Percentiles rank a stretch among this genome's conserved stretches.
Conservation (phyloP, 495 filamentous ascomycete species). For the Hyaloscypha bicolor region DNA sequence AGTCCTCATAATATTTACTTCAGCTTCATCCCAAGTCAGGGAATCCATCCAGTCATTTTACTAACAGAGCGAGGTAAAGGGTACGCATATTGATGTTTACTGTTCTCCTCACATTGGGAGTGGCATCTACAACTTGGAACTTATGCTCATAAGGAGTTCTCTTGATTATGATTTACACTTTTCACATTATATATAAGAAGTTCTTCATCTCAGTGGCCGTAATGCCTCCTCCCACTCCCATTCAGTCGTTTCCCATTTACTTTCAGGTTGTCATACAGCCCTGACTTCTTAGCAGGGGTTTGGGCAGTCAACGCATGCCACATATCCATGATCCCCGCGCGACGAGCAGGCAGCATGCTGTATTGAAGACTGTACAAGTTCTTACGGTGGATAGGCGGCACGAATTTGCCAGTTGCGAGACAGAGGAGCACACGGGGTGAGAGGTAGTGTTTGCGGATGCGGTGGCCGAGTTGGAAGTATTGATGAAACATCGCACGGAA, state of each 20-base stretch:
- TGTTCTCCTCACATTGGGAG: too few species aligned
- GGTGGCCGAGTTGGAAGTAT: constrained; percentile 91
- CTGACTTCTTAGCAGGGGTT: constrained; percentile 7
- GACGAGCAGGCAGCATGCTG: constrained; percentile 87
- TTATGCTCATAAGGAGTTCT: neutral
- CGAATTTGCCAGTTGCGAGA: constrained; percentile 85
- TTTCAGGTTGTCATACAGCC: constrained; percentile 11
- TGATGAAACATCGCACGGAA: constrained; percentile 92
- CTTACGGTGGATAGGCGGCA: constrained; percentile 87
- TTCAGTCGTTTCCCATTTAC: constrained; percentile 28
- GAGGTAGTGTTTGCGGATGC: constrained; percentile 93
- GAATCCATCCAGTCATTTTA: too few species aligned
- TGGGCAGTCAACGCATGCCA: constrained; percentile 72
- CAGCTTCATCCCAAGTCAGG: too few species aligned
- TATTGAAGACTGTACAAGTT: constrained; percentile 98
- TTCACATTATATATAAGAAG: neutral
- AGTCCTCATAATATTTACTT: too few species aligned
- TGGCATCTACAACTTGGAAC: neutral
- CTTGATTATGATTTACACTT: neutral
- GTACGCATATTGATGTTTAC: too few species aligned
- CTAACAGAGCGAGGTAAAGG: too few species aligned
- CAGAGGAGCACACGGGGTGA: constrained; percentile 85
- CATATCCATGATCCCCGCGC: constrained; percentile 80
- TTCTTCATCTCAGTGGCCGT: constrained; percentile 1
- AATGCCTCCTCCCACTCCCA: constrained; percentile 26